These are phyloP conservation scores for Triticum urartu DNA, from an alignment of 176 grass and related monocot genomes.

Conservation along the genomic window DNA sequence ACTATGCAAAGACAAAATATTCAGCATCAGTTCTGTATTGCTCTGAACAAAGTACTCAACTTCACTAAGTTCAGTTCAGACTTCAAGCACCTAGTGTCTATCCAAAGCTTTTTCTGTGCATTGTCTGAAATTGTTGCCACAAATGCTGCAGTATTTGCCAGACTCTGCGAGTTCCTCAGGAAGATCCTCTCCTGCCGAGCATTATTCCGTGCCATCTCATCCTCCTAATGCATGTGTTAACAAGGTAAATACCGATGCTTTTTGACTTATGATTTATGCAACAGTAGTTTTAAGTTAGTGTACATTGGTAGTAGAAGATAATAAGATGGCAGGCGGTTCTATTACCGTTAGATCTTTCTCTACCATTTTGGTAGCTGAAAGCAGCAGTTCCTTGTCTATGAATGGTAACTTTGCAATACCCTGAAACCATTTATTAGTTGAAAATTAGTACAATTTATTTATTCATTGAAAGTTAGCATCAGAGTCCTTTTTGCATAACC, in stretches of 20 bases:
- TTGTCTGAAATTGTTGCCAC: background rate
- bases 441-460: background rate
- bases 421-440: conserved; percentile 3
- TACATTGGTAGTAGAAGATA: background rate
- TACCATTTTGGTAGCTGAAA: conserved; percentile 29
- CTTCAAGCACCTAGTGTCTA: conserved; percentile 30
- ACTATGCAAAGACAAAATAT: background rate
- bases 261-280: background rate
- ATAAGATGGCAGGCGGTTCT: background rate
- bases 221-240: conserved; percentile 9
- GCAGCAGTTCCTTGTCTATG: conserved; percentile 32
- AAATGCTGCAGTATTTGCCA: background rate
- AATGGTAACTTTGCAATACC: background rate
- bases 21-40: background rate
- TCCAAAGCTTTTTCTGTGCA: background rate
- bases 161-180: conserved; percentile 3
- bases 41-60: background rate
- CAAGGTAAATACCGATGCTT: background rate
- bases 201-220: conserved; percentile 43
- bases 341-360: conserved; percentile 45
- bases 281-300: background rate
- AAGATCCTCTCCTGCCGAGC: conserved; percentile 43
- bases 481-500: background rate
- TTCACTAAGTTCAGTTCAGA: background rate
- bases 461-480: background rate